Base-by-base conservation (phyloP, 805 yeast genomes). In the Nakazawaea holstii region DNA sequence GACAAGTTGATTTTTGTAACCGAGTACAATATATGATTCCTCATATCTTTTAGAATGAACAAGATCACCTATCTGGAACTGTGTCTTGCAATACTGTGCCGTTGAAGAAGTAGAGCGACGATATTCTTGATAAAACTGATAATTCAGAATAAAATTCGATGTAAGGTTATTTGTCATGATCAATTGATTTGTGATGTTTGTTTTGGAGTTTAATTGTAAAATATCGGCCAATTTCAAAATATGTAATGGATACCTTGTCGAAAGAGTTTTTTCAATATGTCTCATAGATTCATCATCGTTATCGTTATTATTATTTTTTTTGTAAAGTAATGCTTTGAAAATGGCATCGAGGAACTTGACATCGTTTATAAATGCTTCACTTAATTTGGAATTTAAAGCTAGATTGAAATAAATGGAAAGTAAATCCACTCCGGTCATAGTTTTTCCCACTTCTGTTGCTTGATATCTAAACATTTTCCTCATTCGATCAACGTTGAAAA, bases 1-100 rank as follows among this genome's bases (percentile, higher is more conserved):
- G 14, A 39, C 17, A 10, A 29, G n/a, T 14, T 29, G 42, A 30
- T 14, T 28, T 26, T 39, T 39, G 15, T 29, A 39, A 13, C 42
- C 42, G 8, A 39, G 14, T 8, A 39, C 10, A 27, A 39, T 24
- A 17, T 29, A 39, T 17, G 24, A 8, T 14, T 39, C 35, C n/a
- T 17, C 35, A 17, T 24, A 38, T n/a, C 41, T 26, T 14, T 24
- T 10, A 4, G 42, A 29, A 29, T 10, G 15, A n/a, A 39, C 43
- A 8, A 45, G 29, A 24, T 30, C 38, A 31, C 49, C 49, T 7
- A 45, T 29, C 8, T 26, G 30, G 39, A 45, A 45, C 24, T 8
- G 7, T n/a, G 35, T 6, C 14, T 39, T 26, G 15, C 8, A 33
- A n/a, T 33, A n/a, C 4, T 9, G 35, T 29, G 10, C 39, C 5